Base-by-base conservation (phyloP, 2,329 filamentous ascomycete species). In the Oidium heveae region DNA sequence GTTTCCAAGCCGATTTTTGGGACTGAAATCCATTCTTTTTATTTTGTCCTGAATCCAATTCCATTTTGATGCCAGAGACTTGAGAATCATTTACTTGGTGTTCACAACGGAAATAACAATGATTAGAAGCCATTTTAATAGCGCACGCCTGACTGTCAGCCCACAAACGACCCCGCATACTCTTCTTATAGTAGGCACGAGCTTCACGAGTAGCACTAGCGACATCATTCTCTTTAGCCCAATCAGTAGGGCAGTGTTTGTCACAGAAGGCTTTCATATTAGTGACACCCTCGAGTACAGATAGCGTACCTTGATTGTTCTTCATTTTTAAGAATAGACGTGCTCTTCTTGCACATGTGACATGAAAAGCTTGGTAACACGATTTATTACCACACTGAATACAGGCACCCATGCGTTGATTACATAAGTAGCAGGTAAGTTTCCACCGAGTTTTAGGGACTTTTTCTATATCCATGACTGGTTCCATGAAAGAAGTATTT, bases 351-450 rank as follows among this genome's bases (percentile, higher is more conserved):
- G 91, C 91, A 66, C 91, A 98, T 5, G 91, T 96, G 55, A 95
- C 87, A 68, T 98, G 91, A 66, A 98, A 98, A 9, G 91, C 91
- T 63, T 89, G 82, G 64, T 94, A 98, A 67, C 91, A 98, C 58
- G 83, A 86, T 68, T 95, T 96, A 70, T 96, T 95, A 57, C 88
- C 86, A 67, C 91, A 98, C 67, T 98, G 91, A 57, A 98, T 95
- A 67, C 89, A 96, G 43, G 91, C 89, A 22, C 91, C 91, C 91
- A 98, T 98, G 62, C 82, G 84, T 68, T 98, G 91, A 60, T 87
- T 83, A 69, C 91, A 98, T 56, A 98, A 93, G 67, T 98, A 98
- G 69, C 91, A 98, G 43, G 77, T 81, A 64, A 95, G 71, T 66
- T 85, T 93, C 91, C 91, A 98, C 58, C 91, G 77, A 57, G 82